These are phyloP conservation scores for Irpex lacteus DNA, from an alignment of 1,284 basidiomycete species.

Conservation along the genomic window DNA sequence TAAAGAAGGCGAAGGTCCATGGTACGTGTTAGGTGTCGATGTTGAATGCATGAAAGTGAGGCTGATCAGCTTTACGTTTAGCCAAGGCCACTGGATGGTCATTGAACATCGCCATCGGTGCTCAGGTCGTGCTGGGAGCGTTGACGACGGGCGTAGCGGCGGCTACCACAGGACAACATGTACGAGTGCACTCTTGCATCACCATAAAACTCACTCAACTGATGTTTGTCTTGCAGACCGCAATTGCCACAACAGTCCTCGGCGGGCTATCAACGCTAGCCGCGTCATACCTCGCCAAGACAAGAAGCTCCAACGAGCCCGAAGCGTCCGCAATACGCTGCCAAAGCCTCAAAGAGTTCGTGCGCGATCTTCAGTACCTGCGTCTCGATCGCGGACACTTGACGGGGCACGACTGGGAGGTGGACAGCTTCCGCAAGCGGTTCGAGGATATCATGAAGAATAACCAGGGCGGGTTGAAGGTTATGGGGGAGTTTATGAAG, in stretches of 20 bases:
- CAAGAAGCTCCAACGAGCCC: constrained; percentile 65
- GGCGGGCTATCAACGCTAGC: constrained; percentile 61
- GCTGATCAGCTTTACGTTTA: constrained; percentile 16
- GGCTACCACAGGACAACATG: constrained; percentile 37
- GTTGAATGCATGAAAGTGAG: not conserved
- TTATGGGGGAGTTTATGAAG: constrained; percentile 6
- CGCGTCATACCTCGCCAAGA: constrained; percentile 67
- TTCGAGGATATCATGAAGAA: constrained; percentile 32
- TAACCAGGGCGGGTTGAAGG: constrained; percentile 18
- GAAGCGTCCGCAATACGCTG: constrained; percentile 50
- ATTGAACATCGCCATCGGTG: constrained; percentile 52
- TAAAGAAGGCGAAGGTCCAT: constrained; percentile 16
- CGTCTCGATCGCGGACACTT: constrained; percentile 53
- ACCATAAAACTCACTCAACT: not conserved
- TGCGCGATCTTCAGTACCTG: constrained; percentile 57
- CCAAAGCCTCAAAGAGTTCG: constrained; percentile 61
- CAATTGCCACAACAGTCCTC: constrained; percentile 32
- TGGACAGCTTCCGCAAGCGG: constrained; percentile 27
- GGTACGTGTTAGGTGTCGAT: constrained; percentile 20
- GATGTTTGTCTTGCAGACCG: constrained; percentile 20
- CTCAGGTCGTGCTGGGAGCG: constrained; percentile 62
- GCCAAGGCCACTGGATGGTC: constrained; percentile 47
- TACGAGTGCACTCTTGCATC: constrained; percentile 1
- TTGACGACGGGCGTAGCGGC: constrained; percentile 67
- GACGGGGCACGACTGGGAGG: constrained; percentile 23